A percentile compares a stretch with the other conserved stretches of the same genome.
These are phyloP conservation scores for Vitis rupestris DNA, from an alignment of 164 flowering plant genomes.

Conservation along the genomic window DNA sequence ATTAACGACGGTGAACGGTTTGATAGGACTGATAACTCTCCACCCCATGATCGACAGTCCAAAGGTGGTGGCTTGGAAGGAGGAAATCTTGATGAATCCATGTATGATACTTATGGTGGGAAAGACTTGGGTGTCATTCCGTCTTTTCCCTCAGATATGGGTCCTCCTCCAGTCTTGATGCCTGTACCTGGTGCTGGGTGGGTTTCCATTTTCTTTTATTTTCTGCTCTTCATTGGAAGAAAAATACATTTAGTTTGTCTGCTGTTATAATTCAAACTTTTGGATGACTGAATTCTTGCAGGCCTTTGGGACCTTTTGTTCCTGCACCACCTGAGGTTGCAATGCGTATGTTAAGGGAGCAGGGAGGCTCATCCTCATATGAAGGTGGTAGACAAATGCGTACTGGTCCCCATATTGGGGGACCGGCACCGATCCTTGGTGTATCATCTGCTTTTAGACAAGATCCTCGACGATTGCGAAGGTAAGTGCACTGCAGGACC, in stretches of 20 bases:
- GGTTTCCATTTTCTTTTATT: conserved; percentile 16
- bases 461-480: conserved; percentile 91
- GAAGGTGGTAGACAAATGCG: conserved; percentile 77
- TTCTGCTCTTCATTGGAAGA: too few relatives aligned
- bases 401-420: conserved; percentile 53
- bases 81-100: conserved; percentile 66
- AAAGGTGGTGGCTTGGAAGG: conserved; percentile 62
- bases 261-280: too few relatives aligned
- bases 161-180: conserved; percentile 94
- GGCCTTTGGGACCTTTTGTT: conserved; percentile 98
- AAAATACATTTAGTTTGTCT: too few relatives aligned
- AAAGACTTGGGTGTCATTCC: conserved; percentile 66
- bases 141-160: conserved; percentile 78
- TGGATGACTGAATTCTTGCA: conserved; percentile 26
- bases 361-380: conserved; percentile 78
- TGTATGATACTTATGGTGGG: conserved; percentile 76
- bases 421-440: conserved; percentile 66
- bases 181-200: conserved; percentile 99
- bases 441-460: conserved; percentile 70
- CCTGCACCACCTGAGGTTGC: conserved; percentile 99
- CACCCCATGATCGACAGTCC: conserved; percentile 52
- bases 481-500: conserved; percentile 33
- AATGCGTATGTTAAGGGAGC: conserved; percentile 90
- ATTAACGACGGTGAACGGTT: conserved; percentile 56
- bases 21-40: conserved; percentile 74